A percentile compares a stretch with the other conserved stretches of the same genome.
Conservation (phyloP, 2,329 filamentous ascomycete species). For the Stromatinia cepivora region DNA sequence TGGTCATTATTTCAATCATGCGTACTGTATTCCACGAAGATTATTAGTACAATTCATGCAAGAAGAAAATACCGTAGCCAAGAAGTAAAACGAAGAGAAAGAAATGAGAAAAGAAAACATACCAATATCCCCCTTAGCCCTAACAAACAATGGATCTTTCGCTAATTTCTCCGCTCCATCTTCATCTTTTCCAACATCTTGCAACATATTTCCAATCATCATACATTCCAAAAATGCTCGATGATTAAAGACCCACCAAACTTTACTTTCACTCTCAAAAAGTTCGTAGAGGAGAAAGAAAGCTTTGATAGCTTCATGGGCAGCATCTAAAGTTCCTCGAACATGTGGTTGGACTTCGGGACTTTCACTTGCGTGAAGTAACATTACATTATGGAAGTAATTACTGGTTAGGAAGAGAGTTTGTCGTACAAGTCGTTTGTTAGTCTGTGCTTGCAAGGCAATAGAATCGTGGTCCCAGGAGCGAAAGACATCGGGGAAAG, state of each 20-base stretch:
- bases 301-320: conserved; percentile 70
- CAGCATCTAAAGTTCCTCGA: conserved; percentile 69
- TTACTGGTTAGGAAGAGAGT: conserved; percentile 79
- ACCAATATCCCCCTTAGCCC: conserved; percentile 62
- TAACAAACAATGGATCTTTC: conserved; percentile 59
- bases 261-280: conserved; percentile 69
- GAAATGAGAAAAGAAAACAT: conserved; percentile 41
- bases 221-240: conserved; percentile 75
- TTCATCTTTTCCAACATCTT: conserved; percentile 51
- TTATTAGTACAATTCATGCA: neutral
- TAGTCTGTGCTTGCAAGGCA: conserved; percentile 53
- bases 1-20: conserved; percentile 65
- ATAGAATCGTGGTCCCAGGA: conserved; percentile 65
- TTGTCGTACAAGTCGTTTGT: conserved; percentile 69
- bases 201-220: conserved; percentile 63
- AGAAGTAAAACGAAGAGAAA: neutral
- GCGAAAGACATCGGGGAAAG: conserved; percentile 69
- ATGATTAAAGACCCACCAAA: conserved; percentile 86
- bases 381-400: conserved; percentile 80
- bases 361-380: conserved; percentile 72
- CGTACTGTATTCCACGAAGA: conserved; percentile 45
- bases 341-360: conserved; percentile 63
- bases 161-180: conserved; percentile 48
- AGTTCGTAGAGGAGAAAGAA: conserved; percentile 73
- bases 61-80: no score